A percentile compares a stretch with the other conserved stretches of the same genome.
These are phyloP conservation scores for Penicillium fimorum DNA, from an alignment of 495 filamentous ascomycete genomes.

Conservation along the genomic window DNA sequence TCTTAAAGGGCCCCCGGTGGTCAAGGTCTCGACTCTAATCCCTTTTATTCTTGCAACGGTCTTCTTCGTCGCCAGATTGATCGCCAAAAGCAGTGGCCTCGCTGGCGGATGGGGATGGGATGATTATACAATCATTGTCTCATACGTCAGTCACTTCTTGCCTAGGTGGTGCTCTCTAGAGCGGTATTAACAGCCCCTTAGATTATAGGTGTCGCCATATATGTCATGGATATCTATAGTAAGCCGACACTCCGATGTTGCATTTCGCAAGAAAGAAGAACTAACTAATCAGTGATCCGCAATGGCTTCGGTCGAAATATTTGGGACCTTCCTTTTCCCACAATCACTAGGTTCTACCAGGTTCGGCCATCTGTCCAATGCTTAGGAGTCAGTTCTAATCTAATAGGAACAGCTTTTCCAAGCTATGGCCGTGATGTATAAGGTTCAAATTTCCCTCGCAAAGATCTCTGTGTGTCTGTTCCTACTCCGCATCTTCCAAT, in stretches of 20 bases:
- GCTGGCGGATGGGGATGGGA: constrained; percentile 37
- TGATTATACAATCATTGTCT: constrained; percentile 30
- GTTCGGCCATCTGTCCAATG: constrained; percentile 7
- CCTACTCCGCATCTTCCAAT: constrained; percentile 42
- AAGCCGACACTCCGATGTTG: background rate
- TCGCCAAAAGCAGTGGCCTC: constrained; percentile 27
- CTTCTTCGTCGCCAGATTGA: constrained; percentile 28
- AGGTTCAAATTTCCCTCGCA: constrained; percentile 39
- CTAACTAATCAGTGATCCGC: constrained; percentile 26
- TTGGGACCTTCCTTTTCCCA: constrained; percentile 28
- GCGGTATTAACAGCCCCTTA: constrained; percentile 9
- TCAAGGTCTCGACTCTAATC: constrained; percentile 16
- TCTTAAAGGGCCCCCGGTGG: constrained; percentile 12
- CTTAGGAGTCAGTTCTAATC: background rate
- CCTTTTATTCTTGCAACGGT: constrained; percentile 27
- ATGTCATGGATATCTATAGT: constrained; percentile 20
- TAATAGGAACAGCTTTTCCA: constrained; percentile 26
- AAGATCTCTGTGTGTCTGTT: constrained; percentile 55
- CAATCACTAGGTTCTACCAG: constrained; percentile 28
- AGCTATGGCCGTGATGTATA: constrained; percentile 31
- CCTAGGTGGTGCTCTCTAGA: too few species aligned
- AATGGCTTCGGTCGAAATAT: constrained; percentile 31
- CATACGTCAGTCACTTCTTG: constrained; percentile 20
- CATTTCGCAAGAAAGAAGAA: background rate
- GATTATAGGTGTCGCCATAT: constrained; percentile 24